Conservation (phyloP, 179 eudicot genomes). For the Patellifolia procumbens region DNA sequence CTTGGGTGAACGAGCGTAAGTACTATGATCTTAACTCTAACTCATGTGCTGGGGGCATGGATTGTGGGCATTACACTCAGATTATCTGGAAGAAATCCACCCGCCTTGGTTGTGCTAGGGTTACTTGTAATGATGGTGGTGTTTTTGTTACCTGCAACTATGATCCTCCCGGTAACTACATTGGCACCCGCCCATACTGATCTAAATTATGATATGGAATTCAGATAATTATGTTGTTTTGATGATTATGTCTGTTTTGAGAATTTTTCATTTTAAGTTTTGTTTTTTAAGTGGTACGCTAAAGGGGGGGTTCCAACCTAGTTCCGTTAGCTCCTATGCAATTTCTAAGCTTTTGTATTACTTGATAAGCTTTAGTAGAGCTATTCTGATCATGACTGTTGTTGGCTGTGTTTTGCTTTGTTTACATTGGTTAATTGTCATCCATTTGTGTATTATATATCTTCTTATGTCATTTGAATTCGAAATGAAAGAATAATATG, state of each 20-base stretch:
- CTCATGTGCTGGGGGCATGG: neutral
- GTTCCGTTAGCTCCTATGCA: neutral
- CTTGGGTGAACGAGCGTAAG: slow-evolving; percentile 12
- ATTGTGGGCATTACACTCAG: slow-evolving; percentile 17
- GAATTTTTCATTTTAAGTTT: neutral
- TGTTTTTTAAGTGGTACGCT: neutral
- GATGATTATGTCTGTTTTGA: too few species aligned
- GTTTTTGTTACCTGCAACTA: slow-evolving; percentile 9
- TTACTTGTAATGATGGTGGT: neutral
- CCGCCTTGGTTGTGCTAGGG: slow-evolving; percentile 20
- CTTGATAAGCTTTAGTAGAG: neutral
- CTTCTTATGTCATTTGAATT: too few species aligned
- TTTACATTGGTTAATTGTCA: too few species aligned
- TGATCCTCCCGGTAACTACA: slow-evolving; percentile 19
- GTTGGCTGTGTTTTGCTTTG: too few species aligned
- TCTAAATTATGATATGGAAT: neutral
- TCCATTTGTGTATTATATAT: too few species aligned
- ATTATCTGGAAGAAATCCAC: slow-evolving; percentile 7
- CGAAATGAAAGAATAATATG: too few species aligned
- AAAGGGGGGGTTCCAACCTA: slow-evolving; percentile 21
- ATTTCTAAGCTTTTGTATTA: neutral
- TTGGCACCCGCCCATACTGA: slow-evolving; percentile 9
- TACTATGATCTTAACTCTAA: slow-evolving; percentile 6
- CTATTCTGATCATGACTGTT: neutral
- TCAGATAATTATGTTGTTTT: neutral